phyloP scores from a whole-genome alignment of 2,329 filamentous ascomycete species.

The Apiospora pterosperma region DNA sequence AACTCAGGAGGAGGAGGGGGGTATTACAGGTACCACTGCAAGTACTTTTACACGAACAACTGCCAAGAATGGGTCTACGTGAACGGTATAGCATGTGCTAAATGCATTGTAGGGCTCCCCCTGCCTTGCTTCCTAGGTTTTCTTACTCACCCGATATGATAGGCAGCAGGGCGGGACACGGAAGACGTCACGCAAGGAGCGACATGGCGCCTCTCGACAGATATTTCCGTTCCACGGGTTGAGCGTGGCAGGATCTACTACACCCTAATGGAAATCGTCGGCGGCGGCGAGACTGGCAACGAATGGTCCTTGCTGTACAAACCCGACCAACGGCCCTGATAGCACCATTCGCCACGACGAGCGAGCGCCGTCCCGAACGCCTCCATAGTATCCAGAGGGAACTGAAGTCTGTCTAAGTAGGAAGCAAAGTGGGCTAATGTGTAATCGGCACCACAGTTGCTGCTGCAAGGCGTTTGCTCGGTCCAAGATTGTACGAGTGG shows the following conservation, averaged over 20 bases:
- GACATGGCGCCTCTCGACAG: slow-evolving; percentile 29
- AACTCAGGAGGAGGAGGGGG: neutral
- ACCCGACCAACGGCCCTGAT: slow-evolving; percentile 15
- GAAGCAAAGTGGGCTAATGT: neutral
- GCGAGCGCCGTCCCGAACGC: slow-evolving; percentile 22
- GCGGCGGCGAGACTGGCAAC: slow-evolving; percentile 32
- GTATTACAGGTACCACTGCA: slow-evolving; percentile 2
- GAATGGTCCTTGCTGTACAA: slow-evolving; percentile 32
- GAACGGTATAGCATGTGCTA: neutral
- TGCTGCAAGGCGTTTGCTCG: neutral
- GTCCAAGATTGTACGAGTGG: neutral
- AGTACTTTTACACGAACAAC: neutral
- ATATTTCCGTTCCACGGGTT: slow-evolving; percentile 43
- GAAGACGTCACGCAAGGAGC: slow-evolving; percentile 28
- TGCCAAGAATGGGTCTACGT: neutral
- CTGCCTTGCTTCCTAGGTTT: neutral
- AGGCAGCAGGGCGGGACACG: slow-evolving; percentile 49
- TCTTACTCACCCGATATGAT: neutral
- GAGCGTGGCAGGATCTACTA: slow-evolving; percentile 45
- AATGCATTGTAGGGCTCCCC: neutral
- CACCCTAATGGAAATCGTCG: slow-evolving; percentile 43
- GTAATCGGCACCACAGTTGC: neutral
- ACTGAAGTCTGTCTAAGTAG: neutral
- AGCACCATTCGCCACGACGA: slow-evolving; percentile 16
- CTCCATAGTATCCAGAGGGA: slow-evolving; percentile 16